A percentile compares a stretch with the other conserved stretches of the same genome.
Evolutionary conservation across 2,329 filamentous ascomycete genomes (phyloP).

Genomic region (Trichoderma breve): DNA sequence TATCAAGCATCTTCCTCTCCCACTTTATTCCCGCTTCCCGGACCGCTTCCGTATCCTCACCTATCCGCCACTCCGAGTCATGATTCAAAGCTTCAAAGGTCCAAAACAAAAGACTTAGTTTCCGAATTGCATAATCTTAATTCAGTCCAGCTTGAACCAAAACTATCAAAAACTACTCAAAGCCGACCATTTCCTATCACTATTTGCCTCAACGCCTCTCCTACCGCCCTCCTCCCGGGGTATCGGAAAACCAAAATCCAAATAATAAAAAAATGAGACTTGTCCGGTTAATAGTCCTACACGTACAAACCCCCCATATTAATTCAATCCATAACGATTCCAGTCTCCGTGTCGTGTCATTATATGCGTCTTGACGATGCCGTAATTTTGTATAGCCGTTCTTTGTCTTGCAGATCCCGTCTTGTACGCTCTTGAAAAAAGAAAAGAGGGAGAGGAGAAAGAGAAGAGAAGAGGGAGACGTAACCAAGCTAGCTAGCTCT

Average conservation of each 20-base stretch:
- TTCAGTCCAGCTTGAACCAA: neutral
- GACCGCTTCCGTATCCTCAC: neutral
- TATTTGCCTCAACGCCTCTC: conserved; percentile 24
- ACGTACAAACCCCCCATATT: conserved; percentile 15
- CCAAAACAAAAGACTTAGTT: neutral
- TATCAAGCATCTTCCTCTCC: neutral
- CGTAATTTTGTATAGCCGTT: neutral
- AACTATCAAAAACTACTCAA: conserved; percentile 7
- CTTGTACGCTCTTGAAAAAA: neutral
- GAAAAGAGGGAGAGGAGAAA: neutral
- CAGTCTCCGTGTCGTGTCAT: conserved; percentile 15
- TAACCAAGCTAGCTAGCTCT: neutral
- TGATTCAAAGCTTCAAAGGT: neutral
- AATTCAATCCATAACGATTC: conserved; percentile 3
- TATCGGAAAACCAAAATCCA: conserved; percentile 27
- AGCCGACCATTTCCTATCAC: neutral
- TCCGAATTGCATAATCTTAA: neutral
- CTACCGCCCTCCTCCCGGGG: conserved; percentile 25
- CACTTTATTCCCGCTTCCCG: neutral
- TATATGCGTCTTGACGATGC: neutral
- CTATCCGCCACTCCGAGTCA: neutral
- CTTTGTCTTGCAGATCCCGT: neutral
- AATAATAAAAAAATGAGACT: neutral
- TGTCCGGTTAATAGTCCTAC: conserved; percentile 27
- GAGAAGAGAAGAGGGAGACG: neutral